These are phyloP conservation scores for Aspergillus sp. DNA, from an alignment of 2,329 filamentous ascomycete genomes.

Conservation along the genomic window DNA sequence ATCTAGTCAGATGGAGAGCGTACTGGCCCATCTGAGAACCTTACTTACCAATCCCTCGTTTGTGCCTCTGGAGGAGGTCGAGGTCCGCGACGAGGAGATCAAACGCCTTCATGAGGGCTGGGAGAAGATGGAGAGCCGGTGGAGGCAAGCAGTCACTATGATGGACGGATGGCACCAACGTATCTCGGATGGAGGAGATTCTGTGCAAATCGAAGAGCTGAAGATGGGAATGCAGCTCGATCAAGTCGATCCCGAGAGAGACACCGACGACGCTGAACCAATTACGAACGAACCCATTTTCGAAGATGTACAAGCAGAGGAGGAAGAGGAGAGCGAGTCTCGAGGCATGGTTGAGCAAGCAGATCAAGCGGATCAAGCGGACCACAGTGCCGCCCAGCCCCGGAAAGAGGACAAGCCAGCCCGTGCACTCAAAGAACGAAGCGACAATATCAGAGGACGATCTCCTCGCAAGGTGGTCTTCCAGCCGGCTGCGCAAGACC, in stretches of 20 bases:
- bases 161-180: constrained; percentile 87
- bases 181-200: constrained; percentile 46
- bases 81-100: constrained; percentile 87
- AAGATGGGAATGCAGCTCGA: constrained; percentile 35
- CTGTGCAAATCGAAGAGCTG: constrained; percentile 35
- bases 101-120: constrained; percentile 70
- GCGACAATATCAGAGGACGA: constrained; percentile 23
- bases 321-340: constrained; percentile 19
- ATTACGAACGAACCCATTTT: constrained; percentile 21
- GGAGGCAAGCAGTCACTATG: constrained; percentile 80
- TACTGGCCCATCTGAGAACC: constrained; percentile 70
- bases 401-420: constrained; percentile 10
- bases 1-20: constrained; percentile 61
- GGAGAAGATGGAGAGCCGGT: constrained; percentile 86
- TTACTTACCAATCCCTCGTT: constrained; percentile 93
- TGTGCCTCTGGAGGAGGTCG: constrained; percentile 87
- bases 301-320: constrained; percentile 21
- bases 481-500: constrained; percentile 22
- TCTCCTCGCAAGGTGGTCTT: constrained; percentile 31
- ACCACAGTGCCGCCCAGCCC: too few relatives aligned
- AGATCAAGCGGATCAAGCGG: too few relatives aligned
- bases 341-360: background rate
- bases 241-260: background rate
- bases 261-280: constrained; percentile 15
- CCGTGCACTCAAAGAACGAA: constrained; percentile 28